phyloP scores from a whole-genome alignment of 257 asterid species.

The Lavandula angustifolia region DNA sequence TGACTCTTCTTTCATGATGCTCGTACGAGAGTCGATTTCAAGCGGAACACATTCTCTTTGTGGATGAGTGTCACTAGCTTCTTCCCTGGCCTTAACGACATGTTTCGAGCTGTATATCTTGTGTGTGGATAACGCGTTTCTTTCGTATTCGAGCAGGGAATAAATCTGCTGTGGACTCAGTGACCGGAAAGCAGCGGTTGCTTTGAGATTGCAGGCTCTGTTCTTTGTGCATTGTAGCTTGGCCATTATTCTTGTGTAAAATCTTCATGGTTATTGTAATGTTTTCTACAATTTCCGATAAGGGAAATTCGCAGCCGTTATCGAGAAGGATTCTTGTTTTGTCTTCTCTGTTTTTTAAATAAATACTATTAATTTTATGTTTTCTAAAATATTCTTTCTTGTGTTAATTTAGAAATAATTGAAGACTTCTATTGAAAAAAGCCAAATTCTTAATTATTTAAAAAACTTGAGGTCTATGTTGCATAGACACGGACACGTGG shows the following conservation, averaged over 20 bases:
- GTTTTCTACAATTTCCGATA: neutral
- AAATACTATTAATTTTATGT: no score
- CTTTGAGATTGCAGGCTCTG: slow-evolving; percentile 47
- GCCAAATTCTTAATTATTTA: no score
- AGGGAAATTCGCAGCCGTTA: no score
- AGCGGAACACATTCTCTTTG: neutral
- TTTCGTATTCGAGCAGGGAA: slow-evolving; percentile 48
- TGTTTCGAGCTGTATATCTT: neutral
- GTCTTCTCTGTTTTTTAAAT: no score
- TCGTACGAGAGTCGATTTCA: neutral
- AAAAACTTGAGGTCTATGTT: no score
- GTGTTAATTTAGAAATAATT: no score
- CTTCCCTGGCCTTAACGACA: neutral
- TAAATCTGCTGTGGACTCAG: slow-evolving; percentile 77
- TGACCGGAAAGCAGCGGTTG: slow-evolving; percentile 82
- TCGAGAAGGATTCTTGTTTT: no score
- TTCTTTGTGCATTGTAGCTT: slow-evolving; percentile 7
- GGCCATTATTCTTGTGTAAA: neutral
- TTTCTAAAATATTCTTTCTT: no score
- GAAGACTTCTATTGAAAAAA: no score
- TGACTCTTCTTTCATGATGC: neutral
- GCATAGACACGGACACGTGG: no score
- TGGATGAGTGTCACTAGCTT: neutral
- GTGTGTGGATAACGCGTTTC: neutral
- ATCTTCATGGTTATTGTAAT: neutral